These are phyloP conservation scores for Larix kaempferi DNA, from an alignment of 75 land plant genomes.

Conservation along the genomic window DNA sequence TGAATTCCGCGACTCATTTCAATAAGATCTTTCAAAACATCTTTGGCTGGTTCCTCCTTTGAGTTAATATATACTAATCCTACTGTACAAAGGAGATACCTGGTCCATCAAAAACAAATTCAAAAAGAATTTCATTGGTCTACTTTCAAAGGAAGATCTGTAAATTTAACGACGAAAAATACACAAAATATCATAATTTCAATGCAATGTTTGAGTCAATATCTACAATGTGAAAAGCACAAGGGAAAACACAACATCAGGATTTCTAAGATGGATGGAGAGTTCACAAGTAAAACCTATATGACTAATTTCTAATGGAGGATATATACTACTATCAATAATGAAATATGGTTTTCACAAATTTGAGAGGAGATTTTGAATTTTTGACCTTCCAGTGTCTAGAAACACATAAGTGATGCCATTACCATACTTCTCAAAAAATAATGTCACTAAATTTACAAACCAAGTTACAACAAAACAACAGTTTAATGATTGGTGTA, in stretches of 20 bases:
- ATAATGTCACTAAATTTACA: too few relatives aligned
- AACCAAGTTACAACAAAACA: too few relatives aligned
- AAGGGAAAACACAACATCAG: not conserved
- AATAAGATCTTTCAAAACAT: constrained; percentile 93
- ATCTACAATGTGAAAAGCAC: not conserved
- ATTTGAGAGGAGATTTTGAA: too few relatives aligned
- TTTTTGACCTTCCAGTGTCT: too few relatives aligned
- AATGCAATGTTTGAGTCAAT: too few relatives aligned
- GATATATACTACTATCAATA: too few relatives aligned
- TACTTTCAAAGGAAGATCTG: not conserved
- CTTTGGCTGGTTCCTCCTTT: constrained; percentile 97
- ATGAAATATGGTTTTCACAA: too few relatives aligned
- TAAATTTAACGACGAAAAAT: not conserved
- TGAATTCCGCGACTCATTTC: constrained; percentile 99
- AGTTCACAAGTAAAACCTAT: too few relatives aligned
- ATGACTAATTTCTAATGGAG: too few relatives aligned
- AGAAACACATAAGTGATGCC: too few relatives aligned
- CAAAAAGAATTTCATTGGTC: not conserved
- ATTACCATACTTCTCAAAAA: too few relatives aligned
- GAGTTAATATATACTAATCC: constrained; percentile 98
- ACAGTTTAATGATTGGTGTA: too few relatives aligned
- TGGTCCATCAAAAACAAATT: constrained; percentile 21
- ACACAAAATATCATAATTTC: not conserved
- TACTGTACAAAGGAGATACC: constrained; percentile 95
- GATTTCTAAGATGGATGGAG: not conserved